These are phyloP conservation scores for Globisporangium perplexum DNA, from an alignment of 352 stramenopile species.

Conservation along the genomic window DNA sequence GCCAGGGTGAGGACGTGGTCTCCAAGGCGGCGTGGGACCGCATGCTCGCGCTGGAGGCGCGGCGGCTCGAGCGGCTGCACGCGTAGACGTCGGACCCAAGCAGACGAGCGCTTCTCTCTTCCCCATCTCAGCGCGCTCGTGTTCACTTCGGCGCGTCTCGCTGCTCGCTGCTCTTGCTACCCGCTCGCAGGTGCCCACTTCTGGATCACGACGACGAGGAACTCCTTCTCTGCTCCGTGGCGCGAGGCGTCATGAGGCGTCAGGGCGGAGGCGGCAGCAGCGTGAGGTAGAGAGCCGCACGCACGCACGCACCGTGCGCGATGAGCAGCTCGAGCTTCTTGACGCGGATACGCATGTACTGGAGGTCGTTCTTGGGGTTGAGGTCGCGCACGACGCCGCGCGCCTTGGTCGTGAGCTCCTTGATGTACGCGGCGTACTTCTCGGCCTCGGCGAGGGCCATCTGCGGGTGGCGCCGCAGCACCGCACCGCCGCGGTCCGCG, in stretches of 20 bases:
- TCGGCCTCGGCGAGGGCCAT: slow-evolving; percentile 91
- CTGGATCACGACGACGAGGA: slow-evolving; percentile 93
- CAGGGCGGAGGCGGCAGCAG: not conserved
- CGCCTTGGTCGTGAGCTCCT: slow-evolving; percentile 86
- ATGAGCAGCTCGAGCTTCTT: slow-evolving; percentile 92
- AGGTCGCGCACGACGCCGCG: slow-evolving; percentile 91
- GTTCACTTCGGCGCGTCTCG: not conserved
- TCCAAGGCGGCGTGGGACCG: slow-evolving; percentile 42
- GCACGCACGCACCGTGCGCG: slow-evolving; percentile 67
- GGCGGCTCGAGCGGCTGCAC: slow-evolving; percentile 26
- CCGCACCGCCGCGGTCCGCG: slow-evolving; percentile 85
- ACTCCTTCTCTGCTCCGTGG: slow-evolving; percentile 75
- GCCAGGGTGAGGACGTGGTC: slow-evolving; percentile 46
- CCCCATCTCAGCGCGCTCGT: not conserved
- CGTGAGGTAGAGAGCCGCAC: not conserved
- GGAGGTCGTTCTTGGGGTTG: slow-evolving; percentile 93
- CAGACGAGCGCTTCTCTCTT: not conserved
- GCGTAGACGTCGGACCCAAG: not conserved
- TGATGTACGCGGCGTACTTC: slow-evolving; percentile 90
- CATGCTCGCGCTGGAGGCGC: slow-evolving; percentile 51
- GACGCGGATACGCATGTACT: slow-evolving; percentile 91
- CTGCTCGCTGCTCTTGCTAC: slow-evolving; percentile 3
- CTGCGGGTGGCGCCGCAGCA: slow-evolving; percentile 85
- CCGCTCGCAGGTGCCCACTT: slow-evolving; percentile 74
- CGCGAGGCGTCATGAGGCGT: not conserved